Evolutionary conservation across 768 basidiomycete species (phyloP), one percentile per base, ranked within the genome.

Genomic region (Auricularia sp.): DNA sequence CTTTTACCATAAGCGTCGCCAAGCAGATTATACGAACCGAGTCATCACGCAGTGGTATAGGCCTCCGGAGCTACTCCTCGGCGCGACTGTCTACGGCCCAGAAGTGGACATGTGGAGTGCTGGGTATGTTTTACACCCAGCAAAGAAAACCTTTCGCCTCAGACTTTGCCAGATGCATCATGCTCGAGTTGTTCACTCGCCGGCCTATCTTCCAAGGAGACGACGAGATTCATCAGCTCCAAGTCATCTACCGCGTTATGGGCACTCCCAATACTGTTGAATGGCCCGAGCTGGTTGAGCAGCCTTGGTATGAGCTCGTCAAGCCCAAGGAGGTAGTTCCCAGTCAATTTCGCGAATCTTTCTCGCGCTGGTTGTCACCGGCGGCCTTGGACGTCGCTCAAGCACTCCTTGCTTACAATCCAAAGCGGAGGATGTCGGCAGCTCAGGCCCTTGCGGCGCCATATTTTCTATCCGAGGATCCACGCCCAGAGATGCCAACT

Each of bases 91-190:
- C 13, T 99, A 99, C 77, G 95, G 94, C 2, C 89, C 94, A 4
- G 95, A 96, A 72, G 96, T 99, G 29, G 97, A 99, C 71, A 97
- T 98, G 88, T 99, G 97, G 97, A 96, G 94, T 74, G 97, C 97
- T 51, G 97, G 97, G 94, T 96, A 77, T 69, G 82, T 76, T 37
- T 13, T 42, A 44, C 39, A 56, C 64, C 13, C 63, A 39, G 14
- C 24, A 6, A 42, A 51, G n/a, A 16, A 29, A 45, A 14, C 56
- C 33, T 54, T 18, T 54, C 33, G 45, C 66, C 67, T 62, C 45
- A 54, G n/a, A 29, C 29, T 3, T 1, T 67, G 3, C 3, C 68
- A 98, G 95, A 54, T 98, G 97, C 75, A 99, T 99, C 70, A 98
- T 98, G 89, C 85, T 99, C 56, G 97, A 99, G 75, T 80, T 99